Base-by-base conservation (phyloP, 2,329 filamentous ascomycete genomes). In the Colletotrichum eremochloae region DNA sequence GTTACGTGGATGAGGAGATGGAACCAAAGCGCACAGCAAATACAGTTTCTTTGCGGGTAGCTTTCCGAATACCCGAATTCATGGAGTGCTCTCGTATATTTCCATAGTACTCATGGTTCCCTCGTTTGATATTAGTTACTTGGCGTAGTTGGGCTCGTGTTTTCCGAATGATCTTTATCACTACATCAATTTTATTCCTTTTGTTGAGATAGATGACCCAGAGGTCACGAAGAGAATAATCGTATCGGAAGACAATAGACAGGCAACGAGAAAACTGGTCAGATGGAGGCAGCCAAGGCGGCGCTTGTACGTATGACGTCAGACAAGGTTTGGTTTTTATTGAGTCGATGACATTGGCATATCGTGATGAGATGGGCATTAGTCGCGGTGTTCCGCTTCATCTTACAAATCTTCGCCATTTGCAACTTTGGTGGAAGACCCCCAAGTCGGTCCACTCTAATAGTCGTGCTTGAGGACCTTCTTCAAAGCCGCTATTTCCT, bases 401-500 rank as follows among this genome's bases (percentile, higher is more conserved):
- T 33, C 31, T 7, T 18, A 12, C 31, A 38, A 5, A 42, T 53
- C 8, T 12, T 5, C 38, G 46, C 20, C 33, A n/a, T 8, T 42
- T 53, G 40, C 9, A 15, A 46, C 31, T 42, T 14, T 3, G 12
- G n/a, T 6, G 9, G 2, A 15, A 31, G n/a, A 11, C 20, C 33
- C 48, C 38, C 9, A 29, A 18, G 3, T 24, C 3, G 18, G 3
- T 8, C 24, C 9, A 15, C 15, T n/a, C 53, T 24, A 73, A 40
- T 63, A 78, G 76, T 83, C 76, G 58, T 79, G 78, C 14, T 76
- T 77, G 75, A 96, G 81, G 56, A 94, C 83, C 85, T 92, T 93
- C 86, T 96, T 96, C 83, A 97, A 81, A 52, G 74, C 83, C 1
- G 82, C 89, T 81, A 92, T 94, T 79, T 97, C 91, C 76, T 81